phyloP scores from a whole-genome alignment of 2,329 filamentous ascomycete species.

The Dendryphion nanum region DNA sequence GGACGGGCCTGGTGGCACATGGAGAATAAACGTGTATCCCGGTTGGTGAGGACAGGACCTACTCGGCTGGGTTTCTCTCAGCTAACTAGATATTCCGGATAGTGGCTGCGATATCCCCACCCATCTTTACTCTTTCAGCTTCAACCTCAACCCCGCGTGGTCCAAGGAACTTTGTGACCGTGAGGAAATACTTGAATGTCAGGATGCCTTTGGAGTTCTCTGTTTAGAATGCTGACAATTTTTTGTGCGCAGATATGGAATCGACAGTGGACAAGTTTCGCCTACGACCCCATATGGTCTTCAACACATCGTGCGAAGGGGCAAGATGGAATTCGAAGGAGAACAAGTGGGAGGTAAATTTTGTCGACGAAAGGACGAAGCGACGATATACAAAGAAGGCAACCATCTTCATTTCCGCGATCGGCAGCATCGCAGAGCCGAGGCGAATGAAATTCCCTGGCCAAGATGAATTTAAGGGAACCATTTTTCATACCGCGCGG shows the following conservation, averaged over 20 bases:
- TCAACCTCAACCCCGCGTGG: slow-evolving; percentile 45
- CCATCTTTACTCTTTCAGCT: slow-evolving; percentile 44
- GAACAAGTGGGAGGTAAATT: slow-evolving; percentile 48
- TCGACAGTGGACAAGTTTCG: slow-evolving; percentile 48
- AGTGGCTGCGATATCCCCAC: slow-evolving; percentile 35
- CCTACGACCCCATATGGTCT: slow-evolving; percentile 50
- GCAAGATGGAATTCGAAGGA: slow-evolving; percentile 47
- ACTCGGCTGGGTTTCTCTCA: neutral
- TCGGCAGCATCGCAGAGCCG: slow-evolving; percentile 38
- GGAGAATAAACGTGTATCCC: slow-evolving; percentile 41
- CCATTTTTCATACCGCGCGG: slow-evolving; percentile 40
- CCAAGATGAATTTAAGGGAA: slow-evolving; percentile 44
- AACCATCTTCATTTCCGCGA: slow-evolving; percentile 41
- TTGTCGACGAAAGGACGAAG: slow-evolving; percentile 35
- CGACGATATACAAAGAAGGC: slow-evolving; percentile 40
- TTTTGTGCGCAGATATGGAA: slow-evolving; percentile 38
- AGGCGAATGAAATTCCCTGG: slow-evolving; percentile 31
- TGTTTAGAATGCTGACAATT: no score
- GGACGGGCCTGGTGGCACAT: slow-evolving; percentile 37
- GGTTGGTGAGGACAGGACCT: no score
- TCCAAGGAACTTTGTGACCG: slow-evolving; percentile 44
- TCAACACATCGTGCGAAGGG: slow-evolving; percentile 46
- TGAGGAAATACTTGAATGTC: slow-evolving; percentile 44
- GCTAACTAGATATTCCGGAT: neutral
- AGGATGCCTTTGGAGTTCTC: neutral